Evolutionary conservation across 2,329 filamentous ascomycete genomes (phyloP), one percentile per base, ranked within the genome.

Genomic region (Pochonia chlamydosporia): DNA sequence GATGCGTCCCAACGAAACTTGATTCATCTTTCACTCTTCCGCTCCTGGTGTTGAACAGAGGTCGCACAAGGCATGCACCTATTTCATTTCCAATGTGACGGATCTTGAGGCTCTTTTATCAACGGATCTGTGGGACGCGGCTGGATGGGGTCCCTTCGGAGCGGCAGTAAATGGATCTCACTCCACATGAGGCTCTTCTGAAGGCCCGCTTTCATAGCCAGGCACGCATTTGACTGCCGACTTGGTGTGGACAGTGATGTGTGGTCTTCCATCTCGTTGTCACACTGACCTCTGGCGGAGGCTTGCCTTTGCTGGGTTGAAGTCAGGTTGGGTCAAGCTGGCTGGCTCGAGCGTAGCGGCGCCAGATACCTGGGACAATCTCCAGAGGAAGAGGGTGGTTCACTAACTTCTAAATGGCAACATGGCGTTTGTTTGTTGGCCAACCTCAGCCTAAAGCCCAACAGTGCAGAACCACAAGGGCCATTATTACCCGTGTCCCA

Each of bases 151-250:
- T 42, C 42, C 30, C 23, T 36, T 25, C 10, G 24, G 40, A 36
- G 40, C 51, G 44, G 49, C 49, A 51, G 50, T 26, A 42, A 49
- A 48, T 52, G 52, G 50, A 48, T 47, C 52, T 26, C 50, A 36
- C 50, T 52, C 52, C 52, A 54, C 52, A 49, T 54, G 52, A 54
- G 52, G 50, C 52, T 54, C 52, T 54, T 49, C 47, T 48, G 21
- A 43, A 50, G 50, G 46, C 50, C 50, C 50, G 50, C 48, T 44
- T 45, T 50, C 25, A 26, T 40, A 25, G 45, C 43, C 49, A 51
- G 49, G 49, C 33, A 51, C 49, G 39, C 30, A 36, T 40, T 50
- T 41, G 50, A 52, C 43, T 52, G 45, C 48, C 50, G 50, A 44
- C 28, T 24, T 41, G 45, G 43, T 39, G 48, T 47, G 41, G 49